Evolutionary conservation across 768 basidiomycete species (phyloP).

Genomic region (Pisolithus albus): DNA sequence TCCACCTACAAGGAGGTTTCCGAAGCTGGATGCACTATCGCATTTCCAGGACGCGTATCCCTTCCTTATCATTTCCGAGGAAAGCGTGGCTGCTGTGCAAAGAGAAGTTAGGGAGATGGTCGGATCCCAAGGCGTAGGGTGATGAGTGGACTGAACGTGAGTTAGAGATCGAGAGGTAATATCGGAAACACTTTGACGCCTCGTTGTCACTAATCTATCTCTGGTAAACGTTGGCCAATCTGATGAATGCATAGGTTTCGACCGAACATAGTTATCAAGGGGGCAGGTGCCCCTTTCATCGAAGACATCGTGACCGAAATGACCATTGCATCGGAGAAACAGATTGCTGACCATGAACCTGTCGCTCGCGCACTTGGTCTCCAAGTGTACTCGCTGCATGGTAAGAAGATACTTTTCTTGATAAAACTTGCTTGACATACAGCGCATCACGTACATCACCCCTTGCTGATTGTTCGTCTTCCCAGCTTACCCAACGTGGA

Average conservation of each 20-base stretch:
- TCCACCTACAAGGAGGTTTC: constrained; percentile 47
- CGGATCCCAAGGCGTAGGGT: constrained; percentile 40
- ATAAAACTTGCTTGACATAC: constrained; percentile 2
- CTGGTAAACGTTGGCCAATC: constrained; percentile 3
- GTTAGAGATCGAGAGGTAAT: constrained; percentile 55
- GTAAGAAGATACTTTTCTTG: constrained; percentile 33
- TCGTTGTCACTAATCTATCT: not conserved
- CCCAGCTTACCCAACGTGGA: constrained; percentile 72
- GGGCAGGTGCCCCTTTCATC: constrained; percentile 57
- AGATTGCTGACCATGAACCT: constrained; percentile 12
- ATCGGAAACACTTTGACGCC: not conserved
- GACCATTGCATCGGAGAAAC: constrained; percentile 35
- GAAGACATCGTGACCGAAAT: constrained; percentile 69
- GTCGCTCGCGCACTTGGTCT: constrained; percentile 48
- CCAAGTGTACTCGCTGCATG: constrained; percentile 65
- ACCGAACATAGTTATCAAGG: constrained; percentile 67
- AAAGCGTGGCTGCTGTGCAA: constrained; percentile 52
- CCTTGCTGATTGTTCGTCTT: constrained; percentile 5
- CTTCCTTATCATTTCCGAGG: constrained; percentile 57
- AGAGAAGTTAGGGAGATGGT: constrained; percentile 40
- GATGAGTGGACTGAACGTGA: constrained; percentile 48
- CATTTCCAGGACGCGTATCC: constrained; percentile 71
- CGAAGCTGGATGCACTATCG: constrained; percentile 48
- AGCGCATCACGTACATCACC: not conserved
- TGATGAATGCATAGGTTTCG: constrained; percentile 46